Conservation (phyloP, 148 eudicot species). For the Chenopodium formosanum region DNA sequence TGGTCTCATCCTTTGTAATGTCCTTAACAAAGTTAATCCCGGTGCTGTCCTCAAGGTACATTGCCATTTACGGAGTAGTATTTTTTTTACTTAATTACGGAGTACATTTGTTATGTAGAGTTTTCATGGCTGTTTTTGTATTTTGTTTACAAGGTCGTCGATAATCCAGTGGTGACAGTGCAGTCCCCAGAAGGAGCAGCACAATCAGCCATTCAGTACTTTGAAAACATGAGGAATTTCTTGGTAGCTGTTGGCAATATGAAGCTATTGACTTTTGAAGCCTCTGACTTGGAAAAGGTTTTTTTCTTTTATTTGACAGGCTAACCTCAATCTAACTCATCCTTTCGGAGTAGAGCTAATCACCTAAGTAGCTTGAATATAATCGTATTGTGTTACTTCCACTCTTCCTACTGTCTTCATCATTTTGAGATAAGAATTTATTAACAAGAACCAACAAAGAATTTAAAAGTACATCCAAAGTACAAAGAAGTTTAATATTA, state of each 20-base stretch:
- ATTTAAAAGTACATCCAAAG: not conserved
- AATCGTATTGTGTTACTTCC: not conserved
- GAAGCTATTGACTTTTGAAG: constrained; percentile 90
- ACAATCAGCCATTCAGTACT: constrained; percentile 93
- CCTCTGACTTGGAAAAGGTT: constrained; percentile 92
- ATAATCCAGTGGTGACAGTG: constrained; percentile 62
- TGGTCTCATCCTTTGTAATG: constrained; percentile 96
- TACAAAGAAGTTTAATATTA: no score
- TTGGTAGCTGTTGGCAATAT: constrained; percentile 75
- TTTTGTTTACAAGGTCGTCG: constrained; percentile 56
- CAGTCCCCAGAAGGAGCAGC: constrained; percentile 81
- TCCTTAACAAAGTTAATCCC: constrained; percentile 93
- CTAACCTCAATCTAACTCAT: no score
- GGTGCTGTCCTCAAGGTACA: constrained; percentile 81
- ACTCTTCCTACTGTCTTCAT: not conserved
- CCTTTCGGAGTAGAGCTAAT: not conserved
- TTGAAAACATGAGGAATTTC: constrained; percentile 95
- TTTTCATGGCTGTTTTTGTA: no score
- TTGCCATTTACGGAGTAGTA: not conserved
- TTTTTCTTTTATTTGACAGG: not conserved
- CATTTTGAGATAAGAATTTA: no score
- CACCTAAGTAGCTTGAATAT: not conserved
- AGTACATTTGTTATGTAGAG: no score
- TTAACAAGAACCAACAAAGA: no score
- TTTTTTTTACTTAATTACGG: not conserved